Conservation (phyloP, 2,329 filamentous ascomycete genomes). For the Colletotrichum theobromicola region DNA sequence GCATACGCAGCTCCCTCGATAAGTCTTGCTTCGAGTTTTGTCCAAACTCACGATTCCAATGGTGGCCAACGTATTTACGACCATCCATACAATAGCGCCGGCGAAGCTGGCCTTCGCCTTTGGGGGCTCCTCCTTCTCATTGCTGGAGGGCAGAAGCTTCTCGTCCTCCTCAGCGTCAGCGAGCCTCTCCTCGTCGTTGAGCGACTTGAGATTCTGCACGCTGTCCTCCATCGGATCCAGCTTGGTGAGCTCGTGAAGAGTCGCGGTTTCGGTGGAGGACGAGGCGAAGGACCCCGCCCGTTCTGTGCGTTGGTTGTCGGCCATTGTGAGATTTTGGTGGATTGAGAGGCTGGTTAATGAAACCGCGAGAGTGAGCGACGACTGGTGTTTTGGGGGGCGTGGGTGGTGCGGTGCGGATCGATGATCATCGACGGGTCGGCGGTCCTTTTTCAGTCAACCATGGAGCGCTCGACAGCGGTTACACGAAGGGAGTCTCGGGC, state of each 20-base stretch:
- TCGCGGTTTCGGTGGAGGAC: constrained; percentile 36
- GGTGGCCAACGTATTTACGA: constrained; percentile 66
- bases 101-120: constrained; percentile 39
- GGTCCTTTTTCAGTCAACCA: constrained; percentile 18
- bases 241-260: constrained; percentile 39
- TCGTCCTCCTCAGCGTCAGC: constrained; percentile 43
- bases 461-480: not conserved
- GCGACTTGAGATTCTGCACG: constrained; percentile 31
- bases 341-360: not conserved
- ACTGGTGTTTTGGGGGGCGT: not conserved
- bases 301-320: constrained; percentile 27
- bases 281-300: constrained; percentile 35
- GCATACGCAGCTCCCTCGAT: not conserved
- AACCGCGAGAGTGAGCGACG: not conserved
- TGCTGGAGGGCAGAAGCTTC: constrained; percentile 39
- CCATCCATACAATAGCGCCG: constrained; percentile 59
- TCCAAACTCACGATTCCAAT: constrained; percentile 61
- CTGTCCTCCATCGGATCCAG: constrained; percentile 36
- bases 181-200: constrained; percentile 39
- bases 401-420: not conserved
- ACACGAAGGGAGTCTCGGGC: constrained; percentile 5
- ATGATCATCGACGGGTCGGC: not conserved
- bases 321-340: constrained; percentile 23
- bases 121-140: constrained; percentile 38
- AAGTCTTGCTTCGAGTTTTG: not conserved